Conservation (phyloP, 306 rosid species). For the Citrullus amarus region DNA sequence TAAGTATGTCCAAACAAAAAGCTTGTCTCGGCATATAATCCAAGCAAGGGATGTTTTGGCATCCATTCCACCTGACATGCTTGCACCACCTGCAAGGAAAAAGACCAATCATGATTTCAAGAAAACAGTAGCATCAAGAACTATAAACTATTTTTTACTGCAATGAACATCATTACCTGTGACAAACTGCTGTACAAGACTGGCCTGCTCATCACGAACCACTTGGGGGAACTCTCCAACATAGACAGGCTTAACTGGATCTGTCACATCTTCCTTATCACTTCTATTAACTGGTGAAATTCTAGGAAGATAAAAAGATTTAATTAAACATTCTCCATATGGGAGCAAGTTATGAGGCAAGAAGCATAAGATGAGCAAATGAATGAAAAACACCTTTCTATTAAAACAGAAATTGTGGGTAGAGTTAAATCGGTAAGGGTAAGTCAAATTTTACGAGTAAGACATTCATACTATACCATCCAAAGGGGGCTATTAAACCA, state of each 20-base stretch:
- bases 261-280: conserved; percentile 40
- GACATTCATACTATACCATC: background rate
- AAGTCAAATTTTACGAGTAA: background rate
- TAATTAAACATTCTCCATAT: background rate
- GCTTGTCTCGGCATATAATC: conserved; percentile 58
- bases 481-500: background rate
- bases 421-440: background rate
- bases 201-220: conserved; percentile 61
- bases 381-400: background rate
- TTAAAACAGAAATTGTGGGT: background rate
- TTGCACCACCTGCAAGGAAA: conserved; percentile 40
- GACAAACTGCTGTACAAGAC: conserved; percentile 37
- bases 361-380: background rate
- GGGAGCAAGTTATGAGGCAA: background rate
- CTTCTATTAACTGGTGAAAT: conserved; percentile 43
- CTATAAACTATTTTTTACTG: background rate
- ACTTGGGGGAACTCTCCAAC: conserved; percentile 79
- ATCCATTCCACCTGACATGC: conserved; percentile 64
- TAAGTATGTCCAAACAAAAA: conserved; percentile 71
- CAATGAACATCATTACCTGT: conserved; percentile 27
- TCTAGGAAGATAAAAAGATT: conserved; percentile 24
- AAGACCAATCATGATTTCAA: background rate
- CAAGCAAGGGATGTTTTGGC: conserved; percentile 65
- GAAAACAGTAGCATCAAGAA: background rate
- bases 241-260: conserved; percentile 59